Percentiles rank a stretch among this genome's conserved stretches.
Conservation (phyloP, 2,329 filamentous ascomycete genomes). For the Cadophora luteo-olivacea region DNA sequence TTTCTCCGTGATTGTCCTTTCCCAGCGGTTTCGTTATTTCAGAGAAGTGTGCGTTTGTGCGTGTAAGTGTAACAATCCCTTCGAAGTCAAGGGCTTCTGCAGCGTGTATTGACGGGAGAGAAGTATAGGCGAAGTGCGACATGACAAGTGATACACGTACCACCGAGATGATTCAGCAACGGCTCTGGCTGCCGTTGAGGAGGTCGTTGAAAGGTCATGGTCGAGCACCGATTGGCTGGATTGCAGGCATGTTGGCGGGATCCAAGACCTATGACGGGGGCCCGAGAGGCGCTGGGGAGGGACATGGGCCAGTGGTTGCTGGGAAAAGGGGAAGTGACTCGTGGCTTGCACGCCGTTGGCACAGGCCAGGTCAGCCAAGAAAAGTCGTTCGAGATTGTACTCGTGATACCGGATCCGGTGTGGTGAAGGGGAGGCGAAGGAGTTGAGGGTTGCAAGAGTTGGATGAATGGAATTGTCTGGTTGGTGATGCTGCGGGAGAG, state of each 20-base stretch:
- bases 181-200: slow-evolving; percentile 27
- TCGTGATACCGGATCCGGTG: not conserved
- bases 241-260: slow-evolving; percentile 22
- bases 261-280: slow-evolving; percentile 31
- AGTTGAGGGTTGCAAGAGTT: slow-evolving; percentile 12
- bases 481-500: slow-evolving; percentile 6
- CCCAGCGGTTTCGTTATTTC: not conserved
- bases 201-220: slow-evolving; percentile 14
- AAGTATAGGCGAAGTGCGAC: slow-evolving; percentile 20
- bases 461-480: not conserved
- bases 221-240: slow-evolving; percentile 27
- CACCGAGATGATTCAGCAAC: slow-evolving; percentile 16
- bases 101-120: slow-evolving; percentile 10
- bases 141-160: slow-evolving; percentile 24
- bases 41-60: not conserved
- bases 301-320: slow-evolving; percentile 5
- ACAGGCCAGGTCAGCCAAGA: slow-evolving; percentile 16
- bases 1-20: not conserved
- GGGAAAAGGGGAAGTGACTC: slow-evolving; percentile 23
- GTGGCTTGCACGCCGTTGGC: slow-evolving; percentile 29
- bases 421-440: slow-evolving; percentile 4
- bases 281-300: slow-evolving; percentile 18
- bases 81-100: slow-evolving; percentile 9
- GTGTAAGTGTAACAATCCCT: not conserved
- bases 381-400: not conserved